These are phyloP conservation scores for Balamuthia mandrillaris DNA, from an alignment of 208 protist species.

Conservation along the genomic window DNA sequence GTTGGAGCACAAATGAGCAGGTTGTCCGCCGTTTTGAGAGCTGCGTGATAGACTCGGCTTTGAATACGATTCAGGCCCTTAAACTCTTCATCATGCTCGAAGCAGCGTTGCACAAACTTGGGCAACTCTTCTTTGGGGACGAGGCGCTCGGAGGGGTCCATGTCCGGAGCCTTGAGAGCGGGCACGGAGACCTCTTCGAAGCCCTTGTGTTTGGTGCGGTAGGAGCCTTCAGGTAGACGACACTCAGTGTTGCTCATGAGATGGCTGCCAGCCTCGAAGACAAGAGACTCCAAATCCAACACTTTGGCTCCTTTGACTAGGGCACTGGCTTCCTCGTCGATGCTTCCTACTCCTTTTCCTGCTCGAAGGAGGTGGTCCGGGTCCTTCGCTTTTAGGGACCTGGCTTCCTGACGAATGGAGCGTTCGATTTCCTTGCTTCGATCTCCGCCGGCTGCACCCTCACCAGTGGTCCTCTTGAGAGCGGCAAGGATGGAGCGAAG, in stretches of 20 bases:
- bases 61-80: constrained; percentile 93
- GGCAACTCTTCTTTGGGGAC: constrained; percentile 76
- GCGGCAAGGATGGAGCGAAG: constrained; percentile 36
- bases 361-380: too few species aligned
- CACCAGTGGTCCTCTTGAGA: constrained; percentile 16
- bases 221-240: constrained; percentile 66
- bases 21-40: constrained; percentile 92
- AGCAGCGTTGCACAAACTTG: constrained; percentile 75
- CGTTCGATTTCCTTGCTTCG: constrained; percentile 20
- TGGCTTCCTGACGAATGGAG: constrained; percentile 10
- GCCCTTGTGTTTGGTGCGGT: constrained; percentile 66
- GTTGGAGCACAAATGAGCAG: constrained; percentile 91
- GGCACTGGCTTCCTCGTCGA: too few species aligned
- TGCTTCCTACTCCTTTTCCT: too few species aligned
- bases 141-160: constrained; percentile 58
- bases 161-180: constrained; percentile 56
- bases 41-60: constrained; percentile 85
- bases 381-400: background rate
- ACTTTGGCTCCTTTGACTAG: constrained; percentile 8
- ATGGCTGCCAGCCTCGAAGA: constrained; percentile 81
- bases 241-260: constrained; percentile 81
- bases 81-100: constrained; percentile 56
- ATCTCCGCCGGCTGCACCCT: background rate
- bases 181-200: constrained; percentile 76
- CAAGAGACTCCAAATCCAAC: constrained; percentile 80